Base-by-base conservation (phyloP, 2,329 filamentous ascomycete genomes). In the Pleoardoris graminearum region DNA sequence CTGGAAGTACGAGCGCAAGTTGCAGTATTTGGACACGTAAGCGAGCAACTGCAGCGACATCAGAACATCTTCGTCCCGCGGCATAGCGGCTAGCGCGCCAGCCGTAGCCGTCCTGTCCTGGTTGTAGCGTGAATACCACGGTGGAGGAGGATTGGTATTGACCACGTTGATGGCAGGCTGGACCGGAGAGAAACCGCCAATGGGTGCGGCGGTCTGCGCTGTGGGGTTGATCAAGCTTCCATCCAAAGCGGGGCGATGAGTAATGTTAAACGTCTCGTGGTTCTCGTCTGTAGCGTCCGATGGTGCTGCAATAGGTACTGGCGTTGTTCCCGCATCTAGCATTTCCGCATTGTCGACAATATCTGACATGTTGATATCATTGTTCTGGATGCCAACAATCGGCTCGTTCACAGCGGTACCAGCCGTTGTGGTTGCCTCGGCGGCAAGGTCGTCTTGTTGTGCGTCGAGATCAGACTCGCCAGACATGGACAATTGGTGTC, bases 11-110 rank as follows among this genome's bases (percentile, higher is more conserved):
- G 90, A 88, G 16, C 94, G 86, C 25, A 99, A 83, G 65, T 96
- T 95, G 80, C 94, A 97, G 76, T 99, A 99, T 75, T 99, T 99
- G 21, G 92, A 97, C 51, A 99, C 93, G 71, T 99, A 99, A 14
- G 94, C 94, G 39, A 99, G 83, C 17, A 99, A 84, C 75, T 99
- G 94, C 32, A 99, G 82, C 5, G 94, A 97, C 93, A 99, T 97
- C 58, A 99, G 80, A 2, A 99, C 94, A 67, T 99, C 94, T 73
- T 99, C 94, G 65, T 99, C 94, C 45, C 94, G 86, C 8, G 94
- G 94, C 89, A 97, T 96, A 10, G 91, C 88, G 23, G 92, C 90
- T 27, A 96, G 79, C 63, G 95, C 87, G 61, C 88, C 86, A 14
- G 79, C 75, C 36, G 89, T 85, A 11, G 65, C 68, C 47, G 87